Conservation (phyloP, 768 basidiomycete species). For the Hirschioporus abietinus region DNA sequence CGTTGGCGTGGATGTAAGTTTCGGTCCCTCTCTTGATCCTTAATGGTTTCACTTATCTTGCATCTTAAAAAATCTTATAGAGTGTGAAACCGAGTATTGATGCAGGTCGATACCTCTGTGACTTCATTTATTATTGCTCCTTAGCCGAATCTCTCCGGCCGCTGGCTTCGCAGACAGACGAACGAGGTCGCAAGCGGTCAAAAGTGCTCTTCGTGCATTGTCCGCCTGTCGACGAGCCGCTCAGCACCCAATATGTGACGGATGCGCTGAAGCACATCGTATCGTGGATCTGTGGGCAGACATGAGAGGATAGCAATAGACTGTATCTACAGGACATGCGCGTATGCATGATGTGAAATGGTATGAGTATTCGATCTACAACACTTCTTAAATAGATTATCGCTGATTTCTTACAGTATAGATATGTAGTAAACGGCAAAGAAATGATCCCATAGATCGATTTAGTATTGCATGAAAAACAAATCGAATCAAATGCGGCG, state of each 20-base stretch:
- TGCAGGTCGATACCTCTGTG: conserved; percentile 71
- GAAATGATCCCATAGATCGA: no score
- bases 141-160: conserved; percentile 43
- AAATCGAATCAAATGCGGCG: no score
- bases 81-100: conserved; percentile 71
- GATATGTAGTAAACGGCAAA: no score
- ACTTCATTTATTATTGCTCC: conserved; percentile 74
- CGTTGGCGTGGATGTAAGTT: conserved; percentile 42
- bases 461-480: no score
- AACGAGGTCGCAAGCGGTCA: conserved; percentile 9
- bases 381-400: no score
- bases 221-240: conserved; percentile 60
- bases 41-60: background rate
- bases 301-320: background rate
- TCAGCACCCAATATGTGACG: conserved; percentile 61
- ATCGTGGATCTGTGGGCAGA: conserved; percentile 44
- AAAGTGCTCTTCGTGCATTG: conserved; percentile 68
- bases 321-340: background rate
- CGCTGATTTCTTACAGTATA: no score
- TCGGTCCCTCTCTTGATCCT: background rate
- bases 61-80: conserved; percentile 27
- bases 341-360: background rate
- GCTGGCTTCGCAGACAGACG: background rate
- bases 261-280: conserved; percentile 58
- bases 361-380: background rate